Percentiles rank a stretch among this genome's conserved stretches.
phyloP scores from a whole-genome alignment of 192 early-diverging fungal genomes.

The Umbelopsis vinacea region DNA sequence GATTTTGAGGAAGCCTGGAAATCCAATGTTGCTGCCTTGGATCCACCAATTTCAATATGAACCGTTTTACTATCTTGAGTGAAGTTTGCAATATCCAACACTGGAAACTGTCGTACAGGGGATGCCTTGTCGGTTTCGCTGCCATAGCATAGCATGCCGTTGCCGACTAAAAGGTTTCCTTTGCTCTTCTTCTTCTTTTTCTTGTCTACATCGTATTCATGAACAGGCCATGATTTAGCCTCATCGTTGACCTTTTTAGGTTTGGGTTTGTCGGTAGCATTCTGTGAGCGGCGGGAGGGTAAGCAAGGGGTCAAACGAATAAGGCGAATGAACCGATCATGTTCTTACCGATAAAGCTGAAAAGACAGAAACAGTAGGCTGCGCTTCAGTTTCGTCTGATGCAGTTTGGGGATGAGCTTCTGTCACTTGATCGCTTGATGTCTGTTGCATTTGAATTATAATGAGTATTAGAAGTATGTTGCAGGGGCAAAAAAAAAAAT shows the following conservation, averaged over 20 bases:
- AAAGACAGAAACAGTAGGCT: constrained; percentile 25
- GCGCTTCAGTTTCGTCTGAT: background rate
- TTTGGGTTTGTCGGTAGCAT: constrained; percentile 24
- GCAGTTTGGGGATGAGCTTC: background rate
- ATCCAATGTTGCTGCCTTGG: constrained; percentile 59
- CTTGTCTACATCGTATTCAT: constrained; percentile 63
- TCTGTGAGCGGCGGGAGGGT: background rate
- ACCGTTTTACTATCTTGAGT: constrained; percentile 65
- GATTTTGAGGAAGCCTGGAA: constrained; percentile 65
- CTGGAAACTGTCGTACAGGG: constrained; percentile 61
- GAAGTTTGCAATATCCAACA: constrained; percentile 60
- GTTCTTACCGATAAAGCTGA: constrained; percentile 27
- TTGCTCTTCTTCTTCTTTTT: constrained; percentile 76
- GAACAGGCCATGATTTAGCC: constrained; percentile 56
- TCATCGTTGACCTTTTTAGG: constrained; percentile 34
- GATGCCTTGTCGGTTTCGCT: constrained; percentile 66
- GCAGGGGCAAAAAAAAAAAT: no score
- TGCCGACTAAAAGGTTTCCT: constrained; percentile 67
- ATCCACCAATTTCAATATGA: constrained; percentile 64
- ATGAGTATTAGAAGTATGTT: background rate
- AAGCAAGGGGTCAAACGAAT: background rate
- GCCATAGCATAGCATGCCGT: constrained; percentile 61
- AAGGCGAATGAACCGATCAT: background rate
- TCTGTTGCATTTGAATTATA: background rate
- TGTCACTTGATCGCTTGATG: background rate